Base-by-base conservation (phyloP, 2,329 filamentous ascomycete genomes). In the Monosporascus sp. region DNA sequence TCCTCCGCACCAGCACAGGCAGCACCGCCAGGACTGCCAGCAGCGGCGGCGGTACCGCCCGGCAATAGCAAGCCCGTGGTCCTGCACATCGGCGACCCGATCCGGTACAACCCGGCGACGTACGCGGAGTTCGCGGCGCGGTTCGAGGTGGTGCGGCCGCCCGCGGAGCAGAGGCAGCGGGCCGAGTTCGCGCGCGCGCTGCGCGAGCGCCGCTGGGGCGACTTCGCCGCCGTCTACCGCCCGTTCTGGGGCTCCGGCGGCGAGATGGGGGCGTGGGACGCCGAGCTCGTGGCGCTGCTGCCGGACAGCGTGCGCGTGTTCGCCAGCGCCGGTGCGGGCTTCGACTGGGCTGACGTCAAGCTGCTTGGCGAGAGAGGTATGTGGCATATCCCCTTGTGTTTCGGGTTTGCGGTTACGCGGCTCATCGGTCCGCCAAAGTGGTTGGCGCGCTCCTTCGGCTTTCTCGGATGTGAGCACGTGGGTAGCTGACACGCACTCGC, bases 11-110 rank as follows among this genome's bases (percentile, higher is more conserved):
- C 11, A 43, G 11, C 52, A 50, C 17, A 25, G 39, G n/a, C 52
- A 50, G 36, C 50, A 46, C 54, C 54, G 58, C 60, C 52, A 54
- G 58, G 52, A 56, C 61, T 39, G 50, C 60, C 48, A 54, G 62
- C 6, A 60, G 63, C 14, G 62, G 24, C 59, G 50, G 47, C 38
- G 54, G 64, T 50, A 57, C 56, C 54, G 56, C 62, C 51, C 55
- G 38, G 50, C 56, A 49, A 11, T 31, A 54, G 58, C 17, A 76
- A 69, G 55, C 75, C 70, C 45, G 80, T 85, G 58, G 85, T 94
- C 55, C 80, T 95, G 60, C 87, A 86, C 72, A 85, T 90, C 69
- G 90, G 89, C 57, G 89, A 92, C 64, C 72, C 75, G 8, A 67
- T 79, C 54, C 72, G 72, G 57, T 80, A 78, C 66, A 79, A 80